Percentiles rank a stretch among this genome's conserved stretches.
These are phyloP conservation scores for Verbena officinalis DNA, from an alignment of 257 asterid genomes.

Conservation along the genomic window DNA sequence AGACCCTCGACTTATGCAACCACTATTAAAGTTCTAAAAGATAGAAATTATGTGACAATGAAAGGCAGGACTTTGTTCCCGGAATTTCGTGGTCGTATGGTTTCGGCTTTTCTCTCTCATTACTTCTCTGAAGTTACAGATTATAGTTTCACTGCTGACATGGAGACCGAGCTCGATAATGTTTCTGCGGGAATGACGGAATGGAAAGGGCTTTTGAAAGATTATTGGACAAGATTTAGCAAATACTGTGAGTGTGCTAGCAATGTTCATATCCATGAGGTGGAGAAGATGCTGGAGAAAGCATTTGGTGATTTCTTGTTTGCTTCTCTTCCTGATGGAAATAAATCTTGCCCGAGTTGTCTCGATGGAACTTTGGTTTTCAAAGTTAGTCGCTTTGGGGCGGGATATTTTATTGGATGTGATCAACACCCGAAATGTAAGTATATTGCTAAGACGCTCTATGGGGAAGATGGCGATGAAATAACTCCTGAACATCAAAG, in stretches of 20 bases:
- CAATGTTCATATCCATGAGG: slow-evolving; percentile 71
- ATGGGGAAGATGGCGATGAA: slow-evolving; percentile 75
- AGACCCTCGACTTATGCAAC: slow-evolving; percentile 94
- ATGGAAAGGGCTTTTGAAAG: slow-evolving; percentile 95
- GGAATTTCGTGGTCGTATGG: slow-evolving; percentile 98
- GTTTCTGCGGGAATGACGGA: slow-evolving; percentile 91
- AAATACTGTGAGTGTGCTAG: slow-evolving; percentile 73
- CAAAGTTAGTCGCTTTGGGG: slow-evolving; percentile 90
- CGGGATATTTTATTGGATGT: slow-evolving; percentile 90
- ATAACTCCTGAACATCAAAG: slow-evolving; percentile 34
- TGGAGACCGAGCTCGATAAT: slow-evolving; percentile 97
- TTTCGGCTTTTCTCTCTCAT: slow-evolving; percentile 83
- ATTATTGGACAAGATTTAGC: slow-evolving; percentile 94
- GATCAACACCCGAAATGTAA: slow-evolving; percentile 96
- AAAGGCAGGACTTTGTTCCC: slow-evolving; percentile 66
- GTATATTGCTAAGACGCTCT: slow-evolving; percentile 84
- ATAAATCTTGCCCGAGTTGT: slow-evolving; percentile 91
- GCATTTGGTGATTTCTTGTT: slow-evolving; percentile 73
- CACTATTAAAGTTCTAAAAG: slow-evolving; percentile 86
- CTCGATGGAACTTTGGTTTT: slow-evolving; percentile 69
- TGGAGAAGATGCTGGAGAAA: slow-evolving; percentile 96
- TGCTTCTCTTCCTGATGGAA: slow-evolving; percentile 63
- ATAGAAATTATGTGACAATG: slow-evolving; percentile 71
- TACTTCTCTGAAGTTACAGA: slow-evolving; percentile 92
- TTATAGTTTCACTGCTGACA: slow-evolving; percentile 93